These are phyloP conservation scores for Vaccinium corymbosum DNA, from an alignment of 148 eudicot species.

Conservation along the genomic window DNA sequence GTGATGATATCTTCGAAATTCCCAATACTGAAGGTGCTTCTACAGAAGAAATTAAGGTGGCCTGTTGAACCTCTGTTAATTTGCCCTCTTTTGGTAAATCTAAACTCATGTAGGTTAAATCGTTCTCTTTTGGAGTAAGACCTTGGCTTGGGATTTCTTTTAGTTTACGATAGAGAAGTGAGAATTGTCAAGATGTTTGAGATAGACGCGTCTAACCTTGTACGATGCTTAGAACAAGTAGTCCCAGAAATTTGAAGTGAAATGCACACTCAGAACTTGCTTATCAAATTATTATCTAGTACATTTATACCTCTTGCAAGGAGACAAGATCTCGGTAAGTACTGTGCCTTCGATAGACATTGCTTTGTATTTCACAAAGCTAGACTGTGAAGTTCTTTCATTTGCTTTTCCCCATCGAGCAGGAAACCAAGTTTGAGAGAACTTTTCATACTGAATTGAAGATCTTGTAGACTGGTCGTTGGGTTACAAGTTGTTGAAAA, in stretches of 20 bases:
- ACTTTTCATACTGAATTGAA: not conserved
- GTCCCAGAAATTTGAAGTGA: not conserved
- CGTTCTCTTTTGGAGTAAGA: not conserved
- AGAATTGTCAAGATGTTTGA: not conserved
- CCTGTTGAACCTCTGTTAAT: not conserved
- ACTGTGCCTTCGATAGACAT: not conserved
- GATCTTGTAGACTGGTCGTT: not conserved
- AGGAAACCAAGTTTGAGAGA: not conserved
- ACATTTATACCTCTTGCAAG: no score
- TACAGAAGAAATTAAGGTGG: constrained; percentile 23
- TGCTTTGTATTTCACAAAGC: not conserved
- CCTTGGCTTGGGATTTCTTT: not conserved
- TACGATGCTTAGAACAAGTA: not conserved
- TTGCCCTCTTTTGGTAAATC: not conserved
- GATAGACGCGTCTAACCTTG: not conserved
- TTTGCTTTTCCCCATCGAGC: not conserved
- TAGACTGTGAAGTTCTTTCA: not conserved
- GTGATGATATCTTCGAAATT: constrained; percentile 3
- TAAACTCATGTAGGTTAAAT: not conserved
- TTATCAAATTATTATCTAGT: not conserved
- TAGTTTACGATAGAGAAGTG: not conserved
- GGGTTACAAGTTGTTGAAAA: not conserved
- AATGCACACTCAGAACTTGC: not conserved
- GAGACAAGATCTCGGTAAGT: not conserved
- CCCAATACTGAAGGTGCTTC: constrained; percentile 6